Evolutionary conservation across 2,329 filamentous ascomycete genomes (phyloP).

Genomic region (Tolypocladium sp.): DNA sequence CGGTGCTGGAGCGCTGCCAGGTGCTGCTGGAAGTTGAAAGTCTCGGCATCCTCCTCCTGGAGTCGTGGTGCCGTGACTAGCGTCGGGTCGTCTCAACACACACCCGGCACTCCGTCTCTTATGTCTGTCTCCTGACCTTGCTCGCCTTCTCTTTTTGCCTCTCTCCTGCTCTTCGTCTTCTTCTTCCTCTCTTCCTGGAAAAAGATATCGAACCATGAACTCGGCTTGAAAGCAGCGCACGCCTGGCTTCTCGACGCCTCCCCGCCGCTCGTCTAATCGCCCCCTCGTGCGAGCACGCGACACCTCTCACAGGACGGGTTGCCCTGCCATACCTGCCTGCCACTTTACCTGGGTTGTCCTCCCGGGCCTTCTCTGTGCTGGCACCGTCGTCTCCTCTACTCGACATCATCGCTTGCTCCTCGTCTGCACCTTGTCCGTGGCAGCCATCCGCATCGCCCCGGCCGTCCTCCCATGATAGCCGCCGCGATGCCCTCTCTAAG

Average conservation of each 20-base stretch:
- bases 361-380: background rate
- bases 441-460: background rate
- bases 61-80: background rate
- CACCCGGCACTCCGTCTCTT: background rate
- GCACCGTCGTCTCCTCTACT: background rate
- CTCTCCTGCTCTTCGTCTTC: too few relatives aligned
- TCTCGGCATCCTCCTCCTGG: background rate
- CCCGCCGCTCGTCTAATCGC: background rate
- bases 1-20: too few relatives aligned
- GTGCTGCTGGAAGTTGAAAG: background rate
- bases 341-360: background rate
- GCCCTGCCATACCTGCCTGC: background rate
- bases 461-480: background rate
- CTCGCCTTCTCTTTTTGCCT: too few relatives aligned
- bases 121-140: background rate
- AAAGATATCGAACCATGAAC: background rate
- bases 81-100: background rate
- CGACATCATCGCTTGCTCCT: background rate
- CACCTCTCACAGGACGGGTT: background rate
- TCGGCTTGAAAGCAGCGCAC: background rate
- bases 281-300: background rate
- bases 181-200: background rate
- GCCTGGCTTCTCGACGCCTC: background rate
- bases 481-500: background rate
- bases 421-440: too few relatives aligned